Evolutionary conservation across 78 protist genomes (phyloP).

Genomic region (Protostelium mycophagum): DNA sequence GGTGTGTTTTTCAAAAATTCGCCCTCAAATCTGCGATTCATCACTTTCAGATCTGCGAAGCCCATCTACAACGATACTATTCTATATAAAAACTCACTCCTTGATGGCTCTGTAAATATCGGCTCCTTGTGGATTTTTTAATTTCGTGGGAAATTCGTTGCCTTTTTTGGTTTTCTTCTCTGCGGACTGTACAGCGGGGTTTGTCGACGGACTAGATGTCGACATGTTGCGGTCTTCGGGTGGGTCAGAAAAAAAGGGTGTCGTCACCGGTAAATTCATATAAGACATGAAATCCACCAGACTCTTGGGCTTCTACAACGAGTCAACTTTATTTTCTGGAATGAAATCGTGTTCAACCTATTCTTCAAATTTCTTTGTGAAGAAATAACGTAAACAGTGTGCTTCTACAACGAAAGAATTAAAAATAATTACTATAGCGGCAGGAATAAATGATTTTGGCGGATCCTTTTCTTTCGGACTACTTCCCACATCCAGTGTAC

Average conservation of each 20-base stretch:
- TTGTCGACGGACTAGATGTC: not conserved
- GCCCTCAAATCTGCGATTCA: constrained; percentile 10
- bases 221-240: not conserved
- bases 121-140: constrained; percentile 38
- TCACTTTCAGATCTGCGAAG: not conserved
- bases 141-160: constrained; percentile 12
- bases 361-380: too few species aligned
- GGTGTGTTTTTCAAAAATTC: constrained; percentile 35
- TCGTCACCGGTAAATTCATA: not conserved
- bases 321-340: too few species aligned
- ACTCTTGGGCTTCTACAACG: too few species aligned
- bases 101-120: constrained; percentile 35
- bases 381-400: too few species aligned
- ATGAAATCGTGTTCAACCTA: too few species aligned
- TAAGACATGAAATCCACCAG: not conserved
- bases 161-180: not conserved
- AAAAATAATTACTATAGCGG: too few species aligned
- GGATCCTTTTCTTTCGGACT: too few species aligned
- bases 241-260: not conserved
- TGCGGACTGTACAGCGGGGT: too few species aligned
- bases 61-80: not conserved
- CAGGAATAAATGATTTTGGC: too few species aligned
- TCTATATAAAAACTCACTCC: constrained; percentile 17
- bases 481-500: too few species aligned
- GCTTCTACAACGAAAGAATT: too few species aligned